phyloP scores from a whole-genome alignment of 2,329 filamentous ascomycete species.

The Tolypocladium endophyticum region DNA sequence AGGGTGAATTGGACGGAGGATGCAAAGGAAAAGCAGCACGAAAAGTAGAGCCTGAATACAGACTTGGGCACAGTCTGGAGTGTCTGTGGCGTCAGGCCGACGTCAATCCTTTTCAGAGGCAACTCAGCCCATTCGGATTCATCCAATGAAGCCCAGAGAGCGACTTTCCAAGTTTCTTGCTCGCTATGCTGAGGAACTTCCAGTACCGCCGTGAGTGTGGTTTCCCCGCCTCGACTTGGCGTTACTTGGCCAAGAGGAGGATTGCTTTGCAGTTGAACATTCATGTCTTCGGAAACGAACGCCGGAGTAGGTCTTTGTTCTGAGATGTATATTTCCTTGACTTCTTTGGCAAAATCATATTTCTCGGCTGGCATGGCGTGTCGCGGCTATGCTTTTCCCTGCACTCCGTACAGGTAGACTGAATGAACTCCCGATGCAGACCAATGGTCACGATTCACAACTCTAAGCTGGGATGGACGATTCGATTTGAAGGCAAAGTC shows the following conservation, averaged over 20 bases:
- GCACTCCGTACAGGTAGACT: background rate
- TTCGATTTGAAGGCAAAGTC: background rate
- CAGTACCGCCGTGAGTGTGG: conserved; percentile 58
- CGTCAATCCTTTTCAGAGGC: conserved; percentile 17
- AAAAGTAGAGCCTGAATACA: conserved; percentile 40
- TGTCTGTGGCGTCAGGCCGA: conserved; percentile 29
- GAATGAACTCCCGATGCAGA: background rate
- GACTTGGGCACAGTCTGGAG: conserved; percentile 30
- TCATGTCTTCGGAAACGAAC: conserved; percentile 20
- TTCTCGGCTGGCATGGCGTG: conserved; percentile 12
- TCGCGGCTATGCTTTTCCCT: background rate
- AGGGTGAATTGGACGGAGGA: conserved; percentile 54
- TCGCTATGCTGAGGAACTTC: conserved; percentile 48
- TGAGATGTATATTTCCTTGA: conserved; percentile 25
- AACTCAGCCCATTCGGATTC: conserved; percentile 47
- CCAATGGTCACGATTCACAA: background rate
- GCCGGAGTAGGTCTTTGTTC: conserved; percentile 23
- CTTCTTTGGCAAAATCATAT: conserved; percentile 25
- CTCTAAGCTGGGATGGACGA: background rate
- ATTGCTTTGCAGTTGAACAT: conserved; percentile 35
- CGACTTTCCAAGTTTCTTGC: conserved; percentile 57
- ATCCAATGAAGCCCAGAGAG: conserved; percentile 59
- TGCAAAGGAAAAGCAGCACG: conserved; percentile 34
- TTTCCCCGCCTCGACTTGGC: conserved; percentile 34
- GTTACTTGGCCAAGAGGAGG: conserved; percentile 72